Base-by-base conservation (phyloP, 2,329 filamentous ascomycete genomes). In the Xylaria sp. region DNA sequence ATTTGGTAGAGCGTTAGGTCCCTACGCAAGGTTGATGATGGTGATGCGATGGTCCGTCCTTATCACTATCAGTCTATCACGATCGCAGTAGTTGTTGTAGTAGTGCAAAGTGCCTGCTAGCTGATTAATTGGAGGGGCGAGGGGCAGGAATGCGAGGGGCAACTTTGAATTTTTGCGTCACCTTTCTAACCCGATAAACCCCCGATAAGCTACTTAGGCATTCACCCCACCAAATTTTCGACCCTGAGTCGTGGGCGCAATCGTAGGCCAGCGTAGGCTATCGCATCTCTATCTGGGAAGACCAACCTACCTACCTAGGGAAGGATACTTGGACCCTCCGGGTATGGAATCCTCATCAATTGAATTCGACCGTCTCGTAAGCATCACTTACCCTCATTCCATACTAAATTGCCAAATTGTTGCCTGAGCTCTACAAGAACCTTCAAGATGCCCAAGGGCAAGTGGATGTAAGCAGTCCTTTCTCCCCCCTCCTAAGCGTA, bases 361-460 rank as follows among this genome's bases (percentile, higher is more conserved):
- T 11, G 17, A 57, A 56, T 38, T 53, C 17, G 11, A 39, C 27
- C 9, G 17, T 51, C n/a, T 60, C 10, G 2, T n/a, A 47, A 27
- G 13, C 45, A 39, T 20, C 20, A 50, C 20, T n/a, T 2, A 15
- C 22, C 54, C 36, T 17, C 57, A 17, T 31, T n/a, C 36, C 11
- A 6, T 7, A 39, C 25, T 3, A 51, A 36, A 44, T 62, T 13
- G n/a, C 20, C 17, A 2, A 51, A 22, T 5, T 15, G 10, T 36
- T 42, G 22, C 27, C 29, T n/a, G 17, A 20, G 22, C 51, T 11
- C 15, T 20, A 33, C 13, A 42, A 63, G 11, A 47, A 65, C 60
- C 60, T 61, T 68, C 83, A 90, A 84, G 53, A 95, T 95, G 92
- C 86, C 91, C 74, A 88, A 87, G 74, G 89, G 88, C 80, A 89